These are phyloP conservation scores for Sanghuangporus baumii DNA, from an alignment of 1,284 basidiomycete species.

Conservation along the genomic window DNA sequence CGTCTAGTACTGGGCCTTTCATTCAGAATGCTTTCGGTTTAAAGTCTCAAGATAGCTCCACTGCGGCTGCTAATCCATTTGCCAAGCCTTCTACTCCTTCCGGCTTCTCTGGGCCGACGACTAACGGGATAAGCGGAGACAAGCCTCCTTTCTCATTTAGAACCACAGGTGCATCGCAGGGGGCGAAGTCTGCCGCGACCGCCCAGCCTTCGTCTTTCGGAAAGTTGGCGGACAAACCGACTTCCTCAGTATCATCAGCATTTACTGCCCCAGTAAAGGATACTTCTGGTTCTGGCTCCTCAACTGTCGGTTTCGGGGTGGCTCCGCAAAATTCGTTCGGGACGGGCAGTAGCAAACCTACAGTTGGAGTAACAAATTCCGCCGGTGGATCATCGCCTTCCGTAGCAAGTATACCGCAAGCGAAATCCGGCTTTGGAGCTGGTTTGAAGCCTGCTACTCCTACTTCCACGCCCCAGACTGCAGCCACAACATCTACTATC, in stretches of 20 bases:
- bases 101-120: not conserved
- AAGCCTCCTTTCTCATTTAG: not conserved
- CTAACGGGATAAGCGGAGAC: not conserved
- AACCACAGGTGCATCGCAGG: conserved; percentile 7
- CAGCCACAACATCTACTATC: not conserved
- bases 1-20: not conserved
- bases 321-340: not conserved
- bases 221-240: not conserved
- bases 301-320: not conserved
- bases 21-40: not conserved
- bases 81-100: conserved; percentile 1
- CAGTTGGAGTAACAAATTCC: not conserved
- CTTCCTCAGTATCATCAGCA: not conserved
- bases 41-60: not conserved
- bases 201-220: not conserved
- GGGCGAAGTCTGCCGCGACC: conserved; percentile 1
- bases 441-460: conserved; percentile 6
- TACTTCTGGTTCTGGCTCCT: not conserved
- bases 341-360: not conserved
- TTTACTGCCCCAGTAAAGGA: not conserved
- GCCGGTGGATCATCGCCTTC: too few relatives aligned
- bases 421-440: conserved; percentile 12
- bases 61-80: not conserved
- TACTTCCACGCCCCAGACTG: not conserved
- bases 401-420: not conserved